These are phyloP conservation scores for Teratosphaeria pseudoeucalypti DNA, from an alignment of 2,329 filamentous ascomycete species.

Conservation along the genomic window DNA sequence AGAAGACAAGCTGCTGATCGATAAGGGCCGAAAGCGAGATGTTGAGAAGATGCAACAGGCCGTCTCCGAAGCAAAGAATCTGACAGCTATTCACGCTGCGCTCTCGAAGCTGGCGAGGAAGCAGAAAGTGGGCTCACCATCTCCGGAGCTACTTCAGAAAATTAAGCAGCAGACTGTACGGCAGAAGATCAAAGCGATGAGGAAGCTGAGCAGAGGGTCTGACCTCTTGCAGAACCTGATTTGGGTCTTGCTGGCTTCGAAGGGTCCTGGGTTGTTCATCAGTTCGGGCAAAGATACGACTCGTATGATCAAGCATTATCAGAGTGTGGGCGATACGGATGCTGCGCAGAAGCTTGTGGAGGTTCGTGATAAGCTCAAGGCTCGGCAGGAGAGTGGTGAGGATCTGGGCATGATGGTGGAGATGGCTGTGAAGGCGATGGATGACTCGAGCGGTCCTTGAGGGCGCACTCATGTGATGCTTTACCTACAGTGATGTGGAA, in stretches of 20 bases:
- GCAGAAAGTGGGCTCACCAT: conserved; percentile 16
- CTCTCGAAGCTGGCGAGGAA: conserved; percentile 18
- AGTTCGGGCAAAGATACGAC: conserved; percentile 27
- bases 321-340: conserved; percentile 14
- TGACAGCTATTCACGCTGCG: conserved; percentile 15
- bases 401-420: conserved; percentile 19
- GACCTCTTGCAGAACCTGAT: conserved; percentile 26
- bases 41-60: conserved; percentile 18
- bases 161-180: conserved; percentile 13
- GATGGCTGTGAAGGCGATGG: conserved; percentile 11
- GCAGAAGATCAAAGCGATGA: conserved; percentile 16
- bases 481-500: no score
- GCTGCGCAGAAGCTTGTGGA: conserved; percentile 14
- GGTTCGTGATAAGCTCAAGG: conserved; percentile 22
- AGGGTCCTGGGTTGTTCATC: conserved; percentile 20
- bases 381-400: conserved; percentile 14
- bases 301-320: conserved; percentile 24
- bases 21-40: conserved; percentile 15
- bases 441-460: neutral
- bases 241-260: conserved; percentile 22
- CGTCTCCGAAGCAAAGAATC: conserved; percentile 10
- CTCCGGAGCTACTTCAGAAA: conserved; percentile 4
- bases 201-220: conserved; percentile 16
- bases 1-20: conserved; percentile 11
- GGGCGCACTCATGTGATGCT: no score